Evolutionary conservation across 2,329 filamentous ascomycete species (phyloP), one percentile per base, ranked within the genome.

Genomic region (Penicillium psychrosexuale): DNA sequence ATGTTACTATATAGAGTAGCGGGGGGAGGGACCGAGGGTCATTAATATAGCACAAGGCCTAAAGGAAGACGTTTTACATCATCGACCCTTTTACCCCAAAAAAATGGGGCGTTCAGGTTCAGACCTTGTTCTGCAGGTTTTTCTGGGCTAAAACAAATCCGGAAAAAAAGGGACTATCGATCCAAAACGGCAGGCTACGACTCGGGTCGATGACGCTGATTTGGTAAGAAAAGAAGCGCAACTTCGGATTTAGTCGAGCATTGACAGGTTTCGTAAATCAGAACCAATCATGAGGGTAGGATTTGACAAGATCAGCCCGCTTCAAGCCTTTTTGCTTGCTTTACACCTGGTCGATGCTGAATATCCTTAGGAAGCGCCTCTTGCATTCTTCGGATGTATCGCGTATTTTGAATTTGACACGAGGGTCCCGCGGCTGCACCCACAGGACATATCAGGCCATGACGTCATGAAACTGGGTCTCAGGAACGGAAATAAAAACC

Each of bases 381-480:
- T 31, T 49, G 39, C 17, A n/a, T 19, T 39, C 27, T 22, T 46
- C 30, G 30, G 43, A 15, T 2, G 22, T 33, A 33, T 33, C 31
- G 36, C 11, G 3, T 22, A 22, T 39, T 22, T 22, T 12, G 12
- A 33, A 33, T 8, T 8, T 28, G 27, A 27, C 19, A 19, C 19
- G 2, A 19, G 2, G 19, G 19, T 2, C 22, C 22, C 22, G 22
- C 3, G 22, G 22, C 22, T 28, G 27, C 8, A 28, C 7, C 12
- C 31, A 37, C n/a, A 50, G 57, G 42, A 33, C 36, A 22, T 33
- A 47, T 46, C 44, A 40, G 52, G 17, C 19, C n/a, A 8, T 37
- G 60, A 62, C 60, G 60, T 62, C 60, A 61, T 56, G 4, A 36
- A 31, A 28, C 53, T 56, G 45, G 51, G 39, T 51, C 27, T 5